Percentiles rank a stretch among this genome's conserved stretches.
phyloP scores from a whole-genome alignment of 345 rosid species.

The Populus pruinosa region DNA sequence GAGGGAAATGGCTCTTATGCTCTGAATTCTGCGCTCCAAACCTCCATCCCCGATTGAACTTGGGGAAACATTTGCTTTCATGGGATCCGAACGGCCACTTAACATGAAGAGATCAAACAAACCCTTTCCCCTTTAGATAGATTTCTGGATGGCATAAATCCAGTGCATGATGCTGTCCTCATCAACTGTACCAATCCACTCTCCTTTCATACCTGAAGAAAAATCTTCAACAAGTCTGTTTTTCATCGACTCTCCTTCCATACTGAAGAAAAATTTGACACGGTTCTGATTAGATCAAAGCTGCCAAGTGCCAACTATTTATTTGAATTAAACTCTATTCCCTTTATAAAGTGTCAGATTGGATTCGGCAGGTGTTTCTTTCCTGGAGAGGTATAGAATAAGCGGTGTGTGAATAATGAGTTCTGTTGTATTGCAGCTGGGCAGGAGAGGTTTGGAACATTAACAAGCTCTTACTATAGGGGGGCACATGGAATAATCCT shows the following conservation, averaged over 20 bases:
- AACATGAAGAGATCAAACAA: too few species aligned
- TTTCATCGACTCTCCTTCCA: not conserved
- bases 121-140: too few species aligned
- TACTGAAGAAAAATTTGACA: not conserved
- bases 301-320: not conserved
- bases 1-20: not conserved
- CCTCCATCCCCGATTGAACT: too few species aligned
- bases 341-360: not conserved
- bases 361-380: not conserved
- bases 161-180: too few species aligned
- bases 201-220: not conserved
- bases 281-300: not conserved
- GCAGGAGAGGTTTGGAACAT: slow-evolving; percentile 85
- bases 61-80: too few species aligned
- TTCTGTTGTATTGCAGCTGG: slow-evolving; percentile 63
- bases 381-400: not conserved
- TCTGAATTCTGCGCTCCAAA: too few species aligned
- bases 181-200: not conserved
- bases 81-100: too few species aligned
- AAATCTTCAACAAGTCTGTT: not conserved
- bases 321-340: not conserved
- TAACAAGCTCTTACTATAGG: slow-evolving; percentile 84
- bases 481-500: slow-evolving; percentile 94
- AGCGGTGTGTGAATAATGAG: not conserved
- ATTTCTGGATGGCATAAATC: too few species aligned